These are phyloP conservation scores for Lecanicillium sp. DNA, from an alignment of 2,329 filamentous ascomycete genomes.

Conservation along the genomic window DNA sequence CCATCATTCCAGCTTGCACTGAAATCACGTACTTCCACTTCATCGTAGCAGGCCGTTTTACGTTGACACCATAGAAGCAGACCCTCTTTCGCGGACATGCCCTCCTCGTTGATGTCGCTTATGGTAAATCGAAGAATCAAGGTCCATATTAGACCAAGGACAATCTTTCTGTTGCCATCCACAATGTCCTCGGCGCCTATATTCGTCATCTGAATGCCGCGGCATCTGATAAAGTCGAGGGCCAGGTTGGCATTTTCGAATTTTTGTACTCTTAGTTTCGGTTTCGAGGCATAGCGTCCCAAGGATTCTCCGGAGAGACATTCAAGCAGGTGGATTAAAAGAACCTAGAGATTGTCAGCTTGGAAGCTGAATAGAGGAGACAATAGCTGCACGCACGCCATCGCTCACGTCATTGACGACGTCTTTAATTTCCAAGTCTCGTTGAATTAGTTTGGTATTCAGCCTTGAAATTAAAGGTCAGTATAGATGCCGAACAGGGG, in stretches of 20 bases:
- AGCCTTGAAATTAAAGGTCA: conserved; percentile 49
- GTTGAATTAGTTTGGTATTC: conserved; percentile 83
- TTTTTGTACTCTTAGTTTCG: conserved; percentile 89
- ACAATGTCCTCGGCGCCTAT: conserved; percentile 98
- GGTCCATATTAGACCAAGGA: conserved; percentile 95
- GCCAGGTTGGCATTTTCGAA: conserved; percentile 98
- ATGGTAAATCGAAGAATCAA: conserved; percentile 97
- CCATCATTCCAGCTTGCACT: conserved; percentile 96
- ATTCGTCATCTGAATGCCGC: conserved; percentile 95
- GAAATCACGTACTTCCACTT: conserved; percentile 92
- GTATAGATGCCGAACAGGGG: neutral
- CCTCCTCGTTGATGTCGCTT: conserved; percentile 96
- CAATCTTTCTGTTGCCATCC: conserved; percentile 95
- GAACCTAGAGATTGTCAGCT: conserved; percentile 49
- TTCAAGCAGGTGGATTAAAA: conserved; percentile 94
- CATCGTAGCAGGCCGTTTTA: conserved; percentile 97
- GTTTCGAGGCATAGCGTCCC: conserved; percentile 91
- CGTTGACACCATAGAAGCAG: conserved; percentile 94
- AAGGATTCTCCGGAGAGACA: conserved; percentile 91
- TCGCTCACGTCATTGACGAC: conserved; percentile 85
- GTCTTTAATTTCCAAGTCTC: conserved; percentile 74
- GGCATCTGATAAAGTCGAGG: conserved; percentile 83
- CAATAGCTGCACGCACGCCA: conserved; percentile 53
- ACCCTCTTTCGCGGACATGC: conserved; percentile 94
- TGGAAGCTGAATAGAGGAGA: neutral